These are phyloP conservation scores for Cynara cardunculus DNA, from an alignment of 129 eudicot species.

Conservation along the genomic window DNA sequence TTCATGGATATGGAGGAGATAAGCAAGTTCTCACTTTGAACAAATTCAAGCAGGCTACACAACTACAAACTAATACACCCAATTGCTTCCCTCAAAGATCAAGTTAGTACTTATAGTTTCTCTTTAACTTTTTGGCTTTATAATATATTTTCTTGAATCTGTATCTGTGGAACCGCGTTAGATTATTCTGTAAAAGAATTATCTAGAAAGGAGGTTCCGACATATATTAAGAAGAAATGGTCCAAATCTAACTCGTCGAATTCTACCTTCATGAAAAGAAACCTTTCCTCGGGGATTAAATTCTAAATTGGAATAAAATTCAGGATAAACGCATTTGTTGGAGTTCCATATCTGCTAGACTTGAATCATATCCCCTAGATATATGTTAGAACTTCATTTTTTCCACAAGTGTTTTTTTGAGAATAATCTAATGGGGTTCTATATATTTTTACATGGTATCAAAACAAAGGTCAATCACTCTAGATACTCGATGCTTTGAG, in stretches of 20 bases:
- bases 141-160: background rate
- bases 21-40: conserved; percentile 49
- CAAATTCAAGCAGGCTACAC: conserved; percentile 35
- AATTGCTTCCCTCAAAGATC: conserved; percentile 54
- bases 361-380: too few relatives aligned
- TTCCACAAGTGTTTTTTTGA: background rate
- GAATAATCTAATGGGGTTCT: background rate
- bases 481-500: background rate
- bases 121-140: background rate
- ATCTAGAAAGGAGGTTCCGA: background rate
- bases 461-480: background rate
- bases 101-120: conserved; percentile 50
- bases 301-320: conserved; percentile 9
- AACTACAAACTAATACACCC: conserved; percentile 8
- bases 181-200: background rate
- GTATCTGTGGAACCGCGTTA: background rate
- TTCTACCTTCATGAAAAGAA: background rate
- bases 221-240: background rate
- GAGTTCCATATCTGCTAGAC: too few relatives aligned
- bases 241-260: too few relatives aligned
- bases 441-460: background rate
- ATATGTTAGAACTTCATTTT: background rate
- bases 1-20: conserved; percentile 21
- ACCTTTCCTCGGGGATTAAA: background rate
- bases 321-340: too few relatives aligned